Conservation (phyloP, 2,329 filamentous ascomycete genomes). For the Xylariaceae sp. region DNA sequence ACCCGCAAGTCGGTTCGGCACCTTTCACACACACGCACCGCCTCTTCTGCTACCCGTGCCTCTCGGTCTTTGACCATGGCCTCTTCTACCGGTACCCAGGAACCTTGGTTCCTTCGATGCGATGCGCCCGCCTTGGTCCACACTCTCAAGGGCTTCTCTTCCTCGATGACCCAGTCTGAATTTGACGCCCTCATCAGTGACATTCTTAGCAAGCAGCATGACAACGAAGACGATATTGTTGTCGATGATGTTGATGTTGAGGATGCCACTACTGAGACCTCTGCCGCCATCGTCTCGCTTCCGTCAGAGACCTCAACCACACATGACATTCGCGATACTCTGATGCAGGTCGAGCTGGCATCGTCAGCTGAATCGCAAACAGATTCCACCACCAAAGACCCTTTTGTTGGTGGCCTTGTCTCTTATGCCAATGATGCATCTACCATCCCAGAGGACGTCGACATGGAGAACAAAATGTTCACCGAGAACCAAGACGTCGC, state of each 20-base stretch:
- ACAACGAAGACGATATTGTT: not conserved
- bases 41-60: too few species aligned
- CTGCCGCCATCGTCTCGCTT: slow-evolving; percentile 1
- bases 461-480: slow-evolving; percentile 42
- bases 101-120: slow-evolving; percentile 16
- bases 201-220: not conserved
- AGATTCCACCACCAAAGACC: slow-evolving; percentile 11
- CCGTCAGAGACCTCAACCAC: not conserved
- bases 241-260: not conserved
- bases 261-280: not conserved
- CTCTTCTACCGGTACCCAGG: slow-evolving; percentile 3
- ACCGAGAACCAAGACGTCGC: slow-evolving; percentile 51
- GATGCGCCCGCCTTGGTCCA: slow-evolving; percentile 10
- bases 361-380: not conserved
- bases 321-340: not conserved
- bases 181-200: slow-evolving; percentile 10
- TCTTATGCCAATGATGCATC: slow-evolving; percentile 13
- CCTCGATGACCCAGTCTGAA: slow-evolving; percentile 7
- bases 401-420: slow-evolving; percentile 35
- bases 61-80: slow-evolving; percentile 3
- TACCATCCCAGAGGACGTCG: not conserved
- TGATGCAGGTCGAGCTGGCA: not conserved
- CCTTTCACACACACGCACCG: too few species aligned
- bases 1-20: too few species aligned
- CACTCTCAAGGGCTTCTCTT: slow-evolving; percentile 9